Evolutionary conservation across 768 basidiomycete genomes (phyloP).

Genomic region (Cystobasidium tubakii): DNA sequence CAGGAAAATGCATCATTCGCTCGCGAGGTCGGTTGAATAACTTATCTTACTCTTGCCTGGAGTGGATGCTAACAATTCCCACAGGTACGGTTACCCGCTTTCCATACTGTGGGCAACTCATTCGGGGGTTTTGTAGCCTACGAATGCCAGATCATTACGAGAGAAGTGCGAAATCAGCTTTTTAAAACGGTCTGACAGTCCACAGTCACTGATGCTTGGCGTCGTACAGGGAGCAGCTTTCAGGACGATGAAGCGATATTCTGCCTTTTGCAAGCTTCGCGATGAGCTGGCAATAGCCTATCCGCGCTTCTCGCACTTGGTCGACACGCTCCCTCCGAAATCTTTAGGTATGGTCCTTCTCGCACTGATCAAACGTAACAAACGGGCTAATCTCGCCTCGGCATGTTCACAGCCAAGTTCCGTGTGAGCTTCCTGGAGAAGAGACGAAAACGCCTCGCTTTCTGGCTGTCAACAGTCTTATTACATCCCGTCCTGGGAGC

Average conservation of each 20-base stretch:
- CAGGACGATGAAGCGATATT: conserved; percentile 42
- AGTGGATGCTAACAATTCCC: background rate
- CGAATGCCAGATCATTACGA: conserved; percentile 26
- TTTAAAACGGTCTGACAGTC: too few relatives aligned
- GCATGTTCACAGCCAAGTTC: conserved; percentile 41
- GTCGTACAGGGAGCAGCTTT: conserved; percentile 39
- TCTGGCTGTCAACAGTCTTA: conserved; percentile 40
- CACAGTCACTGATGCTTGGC: background rate
- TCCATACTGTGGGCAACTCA: conserved; percentile 28
- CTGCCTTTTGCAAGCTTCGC: conserved; percentile 43
- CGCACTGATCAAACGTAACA: too few relatives aligned
- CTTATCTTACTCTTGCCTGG: background rate
- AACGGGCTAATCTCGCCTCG: too few relatives aligned
- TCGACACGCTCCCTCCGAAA: conserved; percentile 42
- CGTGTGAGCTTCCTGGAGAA: conserved; percentile 43
- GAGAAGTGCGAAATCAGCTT: conserved; percentile 19
- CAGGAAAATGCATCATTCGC: conserved; percentile 7
- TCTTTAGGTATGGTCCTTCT: conserved; percentile 37
- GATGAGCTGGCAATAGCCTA: conserved; percentile 37
- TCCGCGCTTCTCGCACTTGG: conserved; percentile 29
- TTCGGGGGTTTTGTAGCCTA: conserved; percentile 29
- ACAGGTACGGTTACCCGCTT: conserved; percentile 25
- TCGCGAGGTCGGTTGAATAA: conserved; percentile 1
- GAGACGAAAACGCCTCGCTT: conserved; percentile 40
- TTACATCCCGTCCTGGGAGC: conserved; percentile 36